Conservation (phyloP, 2,329 filamentous ascomycete species). For the Fusarium duplospermum region DNA sequence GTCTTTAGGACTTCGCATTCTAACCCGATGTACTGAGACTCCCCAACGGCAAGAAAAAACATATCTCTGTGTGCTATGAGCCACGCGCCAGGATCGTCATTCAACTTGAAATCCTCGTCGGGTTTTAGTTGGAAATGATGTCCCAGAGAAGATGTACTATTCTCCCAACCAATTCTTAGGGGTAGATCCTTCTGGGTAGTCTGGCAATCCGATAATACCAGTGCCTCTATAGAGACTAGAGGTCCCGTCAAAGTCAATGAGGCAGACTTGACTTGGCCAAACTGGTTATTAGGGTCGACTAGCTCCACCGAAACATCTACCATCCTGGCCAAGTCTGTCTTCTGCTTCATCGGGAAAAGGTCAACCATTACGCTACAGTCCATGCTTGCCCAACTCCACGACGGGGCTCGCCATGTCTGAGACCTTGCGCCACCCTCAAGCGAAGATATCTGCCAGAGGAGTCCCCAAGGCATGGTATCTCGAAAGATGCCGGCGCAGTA, state of each 20-base stretch:
- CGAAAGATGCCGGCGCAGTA: conserved; percentile 15
- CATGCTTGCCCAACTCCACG: conserved; percentile 15
- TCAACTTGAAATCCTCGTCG: neutral
- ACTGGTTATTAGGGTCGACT: conserved; percentile 1
- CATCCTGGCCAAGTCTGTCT: neutral
- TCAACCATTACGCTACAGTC: neutral
- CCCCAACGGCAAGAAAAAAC: neutral
- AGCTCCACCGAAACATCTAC: neutral
- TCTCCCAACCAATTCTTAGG: neutral
- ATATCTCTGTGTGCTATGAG: neutral
- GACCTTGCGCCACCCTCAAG: neutral
- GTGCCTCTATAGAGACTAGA: neutral
- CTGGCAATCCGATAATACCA: neutral
- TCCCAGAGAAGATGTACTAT: neutral
- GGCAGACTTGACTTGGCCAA: conserved; percentile 9
- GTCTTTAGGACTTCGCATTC: neutral
- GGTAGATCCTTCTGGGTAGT: neutral
- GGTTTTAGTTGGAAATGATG: neutral
- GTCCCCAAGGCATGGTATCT: conserved; percentile 3
- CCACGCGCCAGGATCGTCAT: neutral
- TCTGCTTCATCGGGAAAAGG: neutral
- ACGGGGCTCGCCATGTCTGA: neutral
- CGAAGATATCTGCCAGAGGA: neutral
- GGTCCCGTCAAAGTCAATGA: conserved; percentile 5
- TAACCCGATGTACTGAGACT: neutral